These are phyloP conservation scores for Colletotrichum gloeosporioides DNA, from an alignment of 2,329 filamentous ascomycete species.

Conservation along the genomic window DNA sequence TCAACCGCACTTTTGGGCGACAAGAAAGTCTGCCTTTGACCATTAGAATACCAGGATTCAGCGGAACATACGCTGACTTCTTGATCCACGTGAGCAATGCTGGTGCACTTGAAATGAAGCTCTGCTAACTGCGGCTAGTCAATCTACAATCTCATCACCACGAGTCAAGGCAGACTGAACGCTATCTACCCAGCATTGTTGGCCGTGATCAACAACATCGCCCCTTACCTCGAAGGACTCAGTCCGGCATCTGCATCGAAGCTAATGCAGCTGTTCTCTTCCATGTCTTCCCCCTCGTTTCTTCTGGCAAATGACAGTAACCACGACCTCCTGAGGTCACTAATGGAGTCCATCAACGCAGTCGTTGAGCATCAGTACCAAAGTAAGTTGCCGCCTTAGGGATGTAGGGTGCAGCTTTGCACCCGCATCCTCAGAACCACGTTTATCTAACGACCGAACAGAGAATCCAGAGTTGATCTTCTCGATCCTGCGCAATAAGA, in stretches of 20 bases:
- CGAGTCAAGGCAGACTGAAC: slow-evolving; percentile 87
- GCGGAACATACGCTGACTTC: slow-evolving; percentile 91
- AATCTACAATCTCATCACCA: slow-evolving; percentile 89
- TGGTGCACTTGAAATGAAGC: neutral
- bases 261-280: slow-evolving; percentile 85
- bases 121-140: slow-evolving; percentile 58
- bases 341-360: slow-evolving; percentile 88
- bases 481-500: slow-evolving; percentile 78
- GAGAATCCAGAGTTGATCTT: slow-evolving; percentile 85
- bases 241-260: slow-evolving; percentile 79
- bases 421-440: neutral
- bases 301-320: slow-evolving; percentile 92
- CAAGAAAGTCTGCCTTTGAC: slow-evolving; percentile 85
- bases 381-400: slow-evolving; percentile 53
- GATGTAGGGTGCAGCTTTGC: neutral
- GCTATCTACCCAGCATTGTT: slow-evolving; percentile 92
- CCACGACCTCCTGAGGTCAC: slow-evolving; percentile 77
- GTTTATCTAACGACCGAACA: slow-evolving; percentile 33
- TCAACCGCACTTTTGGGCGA: slow-evolving; percentile 87
- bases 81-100: slow-evolving; percentile 76
- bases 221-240: slow-evolving; percentile 81
- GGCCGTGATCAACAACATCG: slow-evolving; percentile 92
- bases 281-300: slow-evolving; percentile 93
- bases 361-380: slow-evolving; percentile 88
- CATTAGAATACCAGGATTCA: slow-evolving; percentile 84